Base-by-base conservation (phyloP, 1,284 basidiomycete species). In the Ustilago bromivora region DNA sequence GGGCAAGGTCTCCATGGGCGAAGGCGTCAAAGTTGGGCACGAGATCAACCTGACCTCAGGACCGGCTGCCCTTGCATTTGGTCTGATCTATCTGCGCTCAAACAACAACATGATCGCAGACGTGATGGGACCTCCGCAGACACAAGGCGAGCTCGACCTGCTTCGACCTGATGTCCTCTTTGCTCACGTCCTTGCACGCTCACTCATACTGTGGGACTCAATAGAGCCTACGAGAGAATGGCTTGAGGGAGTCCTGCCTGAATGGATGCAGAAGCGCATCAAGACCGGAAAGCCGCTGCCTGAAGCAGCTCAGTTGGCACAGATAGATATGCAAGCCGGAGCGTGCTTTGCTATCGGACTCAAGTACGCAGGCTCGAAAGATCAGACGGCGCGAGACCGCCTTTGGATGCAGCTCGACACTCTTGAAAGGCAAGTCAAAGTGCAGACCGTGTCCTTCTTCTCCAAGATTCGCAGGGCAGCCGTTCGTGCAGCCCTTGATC, bases 311-410 rank as follows among this genome's bases (percentile, higher is more conserved):
- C 78, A 80, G 52, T 61, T 83, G 34, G 84, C 83, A 4, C 78
- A 76, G 64, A 76, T 78, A 66, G 81, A 84, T 61, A 75, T 83
- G 64, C 69, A 72, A n/a, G 74, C 95, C 1, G 96, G 94, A 2
- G 93, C 92, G 47, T 96, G 94, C 87, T 95, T 99, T 75, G 94
- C 92, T 0, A 90, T 99, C 38, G 95, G 92, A 8, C 88, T 99
- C 73, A 98, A 96, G 85, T 97, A 91, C 82, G 96, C 97, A 1
- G 96, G 97, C 17, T 80, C 82, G 13, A 78, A 71, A 28, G 71
- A 84, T 40, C 23, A 23, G 9, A 91, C 93, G 78, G 96, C 95
- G 0, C 94, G 97, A 84, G 88, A 90, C 36, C 90, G 93, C 80
- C 89, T 99, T 57, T 91, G 96, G 65, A 89, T 90, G 59, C 92